Percentiles rank a stretch among this genome's conserved stretches.
These are phyloP conservation scores for Oryza meyeriana DNA, from an alignment of 176 grass and related monocot genomes.

Conservation along the genomic window DNA sequence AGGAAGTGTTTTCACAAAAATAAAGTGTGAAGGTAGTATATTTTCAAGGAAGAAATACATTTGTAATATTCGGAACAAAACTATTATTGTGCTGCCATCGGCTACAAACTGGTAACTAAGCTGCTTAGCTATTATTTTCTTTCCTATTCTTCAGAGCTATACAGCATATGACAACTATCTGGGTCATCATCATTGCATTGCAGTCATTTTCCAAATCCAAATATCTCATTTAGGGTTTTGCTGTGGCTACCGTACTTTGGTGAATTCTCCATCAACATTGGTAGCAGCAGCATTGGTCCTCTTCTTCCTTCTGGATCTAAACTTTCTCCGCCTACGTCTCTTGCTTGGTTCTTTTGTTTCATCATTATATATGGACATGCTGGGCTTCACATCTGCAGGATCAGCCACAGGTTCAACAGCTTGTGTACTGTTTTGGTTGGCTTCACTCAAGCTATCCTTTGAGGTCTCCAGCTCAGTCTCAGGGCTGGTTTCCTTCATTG, in stretches of 20 bases:
- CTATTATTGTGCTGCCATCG: conserved; percentile 25
- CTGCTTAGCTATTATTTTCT: conserved; percentile 1
- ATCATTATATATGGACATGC: conserved; percentile 25
- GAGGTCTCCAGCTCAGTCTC: conserved; percentile 30
- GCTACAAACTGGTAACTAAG: conserved; percentile 30
- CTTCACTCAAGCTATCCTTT: conserved; percentile 36
- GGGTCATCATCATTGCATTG: conserved; percentile 7
- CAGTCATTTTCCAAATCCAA: conserved; percentile 5
- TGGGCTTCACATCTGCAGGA: conserved; percentile 31
- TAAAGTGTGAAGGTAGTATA: conserved; percentile 11
- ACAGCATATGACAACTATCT: conserved; percentile 12
- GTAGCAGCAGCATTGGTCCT: conserved; percentile 17
- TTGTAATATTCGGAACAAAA: conserved; percentile 20
- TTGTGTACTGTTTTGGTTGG: conserved; percentile 27
- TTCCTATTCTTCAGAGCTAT: conserved; percentile 3
- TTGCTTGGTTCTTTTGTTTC: conserved; percentile 41
- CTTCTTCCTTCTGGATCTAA: conserved; percentile 47
- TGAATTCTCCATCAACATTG: conserved; percentile 13
- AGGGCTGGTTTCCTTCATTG: conserved; percentile 39
- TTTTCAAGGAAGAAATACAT: conserved; percentile 11
- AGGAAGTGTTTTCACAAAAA: conserved; percentile 29
- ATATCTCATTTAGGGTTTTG: not conserved
- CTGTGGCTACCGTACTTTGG: conserved; percentile 25
- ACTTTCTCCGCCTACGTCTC: conserved; percentile 45
- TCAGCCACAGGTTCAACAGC: not conserved